These are phyloP conservation scores for Irpex rosettiformis DNA, from an alignment of 1,284 basidiomycete species.

Conservation along the genomic window DNA sequence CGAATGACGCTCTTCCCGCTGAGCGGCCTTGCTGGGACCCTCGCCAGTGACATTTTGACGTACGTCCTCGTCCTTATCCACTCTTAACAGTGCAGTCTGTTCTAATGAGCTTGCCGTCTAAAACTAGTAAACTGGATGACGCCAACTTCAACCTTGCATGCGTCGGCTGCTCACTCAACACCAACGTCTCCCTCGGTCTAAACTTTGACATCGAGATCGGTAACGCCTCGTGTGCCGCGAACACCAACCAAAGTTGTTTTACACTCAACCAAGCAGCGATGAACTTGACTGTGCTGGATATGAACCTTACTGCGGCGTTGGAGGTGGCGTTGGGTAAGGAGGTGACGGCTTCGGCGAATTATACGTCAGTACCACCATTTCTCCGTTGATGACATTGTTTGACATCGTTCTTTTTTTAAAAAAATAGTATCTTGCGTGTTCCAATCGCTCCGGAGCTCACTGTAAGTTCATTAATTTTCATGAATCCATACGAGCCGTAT, in stretches of 20 bases:
- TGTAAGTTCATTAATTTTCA: background rate
- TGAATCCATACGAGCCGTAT: too few species aligned
- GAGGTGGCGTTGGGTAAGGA: conserved; percentile 9
- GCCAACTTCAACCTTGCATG: background rate
- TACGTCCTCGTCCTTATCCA: background rate
- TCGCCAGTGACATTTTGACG: too few species aligned
- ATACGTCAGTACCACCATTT: background rate
- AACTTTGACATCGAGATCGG: conserved; percentile 7
- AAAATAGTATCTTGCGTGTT: background rate
- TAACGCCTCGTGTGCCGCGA: conserved; percentile 2
- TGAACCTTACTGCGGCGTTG: conserved; percentile 7
- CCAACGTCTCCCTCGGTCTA: conserved; percentile 5
- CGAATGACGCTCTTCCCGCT: background rate
- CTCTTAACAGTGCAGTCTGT: too few species aligned
- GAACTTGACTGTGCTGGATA: conserved; percentile 11
- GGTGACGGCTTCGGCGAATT: background rate
- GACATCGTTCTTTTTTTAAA: background rate
- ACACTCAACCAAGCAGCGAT: conserved; percentile 6
- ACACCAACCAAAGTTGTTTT: conserved; percentile 5
- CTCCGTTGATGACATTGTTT: too few species aligned
- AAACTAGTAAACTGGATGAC: conserved; percentile 1
- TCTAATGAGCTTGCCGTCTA: background rate
- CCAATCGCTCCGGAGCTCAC: background rate
- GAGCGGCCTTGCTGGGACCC: too few species aligned
- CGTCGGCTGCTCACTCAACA: conserved; percentile 6